phyloP scores from a whole-genome alignment of 1,139 yeast genomes.

The Pichia sp. region DNA sequence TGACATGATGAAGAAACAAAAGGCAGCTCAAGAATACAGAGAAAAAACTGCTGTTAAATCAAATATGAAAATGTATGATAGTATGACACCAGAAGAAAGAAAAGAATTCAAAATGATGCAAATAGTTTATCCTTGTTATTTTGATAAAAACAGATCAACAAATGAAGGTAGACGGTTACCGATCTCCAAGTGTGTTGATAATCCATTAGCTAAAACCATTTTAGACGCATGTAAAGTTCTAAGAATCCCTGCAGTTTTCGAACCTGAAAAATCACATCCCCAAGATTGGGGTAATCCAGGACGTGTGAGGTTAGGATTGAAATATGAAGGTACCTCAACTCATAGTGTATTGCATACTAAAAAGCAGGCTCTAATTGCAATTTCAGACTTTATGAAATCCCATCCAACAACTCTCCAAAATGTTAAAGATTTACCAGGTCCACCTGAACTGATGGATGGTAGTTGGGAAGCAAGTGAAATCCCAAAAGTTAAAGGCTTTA shows the following conservation, averaged over 20 bases:
- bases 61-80: constrained; percentile 11
- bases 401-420: constrained; percentile 70
- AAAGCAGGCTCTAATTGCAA: constrained; percentile 54
- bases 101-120: constrained; percentile 63
- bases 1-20: constrained; percentile 2
- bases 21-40: not conserved
- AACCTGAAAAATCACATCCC: constrained; percentile 85
- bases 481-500: constrained; percentile 77
- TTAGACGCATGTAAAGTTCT: constrained; percentile 54
- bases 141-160: constrained; percentile 71
- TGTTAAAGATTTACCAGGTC: constrained; percentile 57
- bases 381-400: constrained; percentile 54
- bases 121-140: constrained; percentile 84
- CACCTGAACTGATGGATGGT: constrained; percentile 38
- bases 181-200: constrained; percentile 58
- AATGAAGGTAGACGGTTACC: constrained; percentile 81
- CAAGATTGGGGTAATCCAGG: constrained; percentile 98
- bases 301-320: constrained; percentile 69
- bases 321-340: constrained; percentile 38
- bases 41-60: constrained; percentile 1
- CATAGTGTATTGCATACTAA: constrained; percentile 45
- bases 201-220: constrained; percentile 81
- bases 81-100: constrained; percentile 37
- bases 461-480: constrained; percentile 53
- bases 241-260: constrained; percentile 53